A percentile compares a stretch with the other conserved stretches of the same genome.
These are phyloP conservation scores for Lactuca sativa DNA, from an alignment of 129 eudicot species.

Conservation along the genomic window DNA sequence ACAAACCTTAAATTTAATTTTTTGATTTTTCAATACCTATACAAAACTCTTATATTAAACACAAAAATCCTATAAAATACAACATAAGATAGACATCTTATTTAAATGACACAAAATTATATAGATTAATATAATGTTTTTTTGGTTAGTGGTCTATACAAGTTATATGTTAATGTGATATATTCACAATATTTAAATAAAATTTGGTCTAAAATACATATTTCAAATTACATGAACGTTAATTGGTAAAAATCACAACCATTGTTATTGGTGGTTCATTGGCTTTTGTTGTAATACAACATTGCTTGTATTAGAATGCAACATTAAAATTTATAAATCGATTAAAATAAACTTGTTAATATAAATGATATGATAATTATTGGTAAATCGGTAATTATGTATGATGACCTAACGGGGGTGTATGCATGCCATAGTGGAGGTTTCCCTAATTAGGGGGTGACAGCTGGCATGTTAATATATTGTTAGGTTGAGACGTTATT, in stretches of 20 bases:
- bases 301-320: slow-evolving; percentile 20
- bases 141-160: too few relatives aligned
- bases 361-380: neutral
- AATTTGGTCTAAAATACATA: neutral
- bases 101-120: neutral
- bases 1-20: too few relatives aligned
- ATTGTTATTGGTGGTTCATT: slow-evolving; percentile 14
- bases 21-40: too few relatives aligned
- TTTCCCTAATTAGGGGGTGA: slow-evolving; percentile 38
- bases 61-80: neutral
- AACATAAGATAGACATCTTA: neutral
- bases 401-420: slow-evolving; percentile 7
- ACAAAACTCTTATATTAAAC: neutral
- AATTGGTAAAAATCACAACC: neutral
- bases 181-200: too few relatives aligned
- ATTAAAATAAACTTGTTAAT: too few relatives aligned
- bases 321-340: neutral
- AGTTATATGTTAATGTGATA: too few relatives aligned
- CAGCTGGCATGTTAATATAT: slow-evolving; percentile 36
- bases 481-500: slow-evolving; percentile 42
- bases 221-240: neutral
- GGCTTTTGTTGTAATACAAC: slow-evolving; percentile 3
- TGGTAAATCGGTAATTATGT: neutral
- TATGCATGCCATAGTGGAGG: slow-evolving; percentile 38
- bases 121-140: too few relatives aligned